Evolutionary conservation across 257 asterid genomes (phyloP), one percentile per base, ranked within the genome.

Genomic region (Perilla frutescens): DNA sequence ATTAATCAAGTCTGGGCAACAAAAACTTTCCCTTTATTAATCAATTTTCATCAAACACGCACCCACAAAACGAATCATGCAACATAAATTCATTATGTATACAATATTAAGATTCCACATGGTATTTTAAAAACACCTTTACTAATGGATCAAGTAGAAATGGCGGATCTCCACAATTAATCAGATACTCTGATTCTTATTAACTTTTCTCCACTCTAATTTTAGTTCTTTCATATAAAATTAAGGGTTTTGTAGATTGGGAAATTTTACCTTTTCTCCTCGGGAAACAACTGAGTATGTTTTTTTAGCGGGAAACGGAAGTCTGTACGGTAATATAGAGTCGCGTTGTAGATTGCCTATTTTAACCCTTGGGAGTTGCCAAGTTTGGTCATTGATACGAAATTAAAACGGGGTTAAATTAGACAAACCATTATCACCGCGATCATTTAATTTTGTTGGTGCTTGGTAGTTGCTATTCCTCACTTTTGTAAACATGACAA

Each of bases 191-290:
- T 10, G 34, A 26, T 7, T 43, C 47, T 48, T 4, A 14, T 10
- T 4, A 50, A 9, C 31, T 15, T 14, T 37, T 10, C 34, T 47
- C 26, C 36, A 15, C 1, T 34, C 60, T 26, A 4, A 7, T 31
- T 12, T 7, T 7, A 4, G 51, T 44, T 12, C 10, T 12, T 44
- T 11, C 41, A 0, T 6, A 45, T 29, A 34, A 4, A 29, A 32
- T 48, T 8, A 7, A 69, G 32, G 34, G 65, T 40, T 67, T 67
- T 66, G 49, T 20, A 49, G 37, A 68, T 4, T 47, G 15, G 58
- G 56, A 64, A 10, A 7, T 68, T n/a, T 45, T 15, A 1, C 26
- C 20, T 20, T 43, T 43, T 43, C 15, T 8, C 40, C 11, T 47
- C 9, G 2, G 1, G 3, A 47, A 47, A 47, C 54, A 37, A 7